Conservation (phyloP, 768 basidiomycete species). For the Infundibulicybe gibba region DNA sequence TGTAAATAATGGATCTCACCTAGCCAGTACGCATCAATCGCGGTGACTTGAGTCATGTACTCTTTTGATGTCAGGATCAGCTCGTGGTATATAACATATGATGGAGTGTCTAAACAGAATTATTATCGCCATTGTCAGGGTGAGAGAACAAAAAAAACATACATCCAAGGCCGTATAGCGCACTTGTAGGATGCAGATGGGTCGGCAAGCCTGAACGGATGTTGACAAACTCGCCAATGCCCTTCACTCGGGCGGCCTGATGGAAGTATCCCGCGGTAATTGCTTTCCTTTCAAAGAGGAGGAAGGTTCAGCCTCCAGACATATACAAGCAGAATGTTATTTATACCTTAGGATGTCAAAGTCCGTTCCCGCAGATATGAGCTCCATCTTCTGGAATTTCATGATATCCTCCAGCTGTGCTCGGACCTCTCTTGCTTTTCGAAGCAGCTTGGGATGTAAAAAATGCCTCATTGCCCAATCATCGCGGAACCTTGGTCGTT, state of each 20-base stretch:
- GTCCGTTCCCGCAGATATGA: slow-evolving; percentile 89
- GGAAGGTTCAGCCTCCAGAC: not conserved
- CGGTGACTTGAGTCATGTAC: slow-evolving; percentile 99
- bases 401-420: slow-evolving; percentile 97
- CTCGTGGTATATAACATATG: slow-evolving; percentile 97
- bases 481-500: slow-evolving; percentile 68
- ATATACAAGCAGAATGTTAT: not conserved
- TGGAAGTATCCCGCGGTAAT: slow-evolving; percentile 99
- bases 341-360: slow-evolving; percentile 80
- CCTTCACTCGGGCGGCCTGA: slow-evolving; percentile 96
- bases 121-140: slow-evolving; percentile 9
- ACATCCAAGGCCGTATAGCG: slow-evolving; percentile 95
- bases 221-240: slow-evolving; percentile 98
- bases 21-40: slow-evolving; percentile 96
- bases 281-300: slow-evolving; percentile 63
- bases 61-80: slow-evolving; percentile 92
- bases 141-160: slow-evolving; percentile 24
- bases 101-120: slow-evolving; percentile 71
- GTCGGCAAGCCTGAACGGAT: slow-evolving; percentile 93
- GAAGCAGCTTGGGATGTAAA: slow-evolving; percentile 90
- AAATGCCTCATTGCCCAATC: slow-evolving; percentile 96
- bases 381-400: slow-evolving; percentile 97
- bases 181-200: slow-evolving; percentile 95
- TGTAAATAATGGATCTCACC: slow-evolving; percentile 42
- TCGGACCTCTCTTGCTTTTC: slow-evolving; percentile 94